A percentile compares a stretch with the other conserved stretches of the same genome.
These are phyloP conservation scores for Entrophospora sp. DNA, from an alignment of 192 early-diverging fungal genomes.

Conservation along the genomic window DNA sequence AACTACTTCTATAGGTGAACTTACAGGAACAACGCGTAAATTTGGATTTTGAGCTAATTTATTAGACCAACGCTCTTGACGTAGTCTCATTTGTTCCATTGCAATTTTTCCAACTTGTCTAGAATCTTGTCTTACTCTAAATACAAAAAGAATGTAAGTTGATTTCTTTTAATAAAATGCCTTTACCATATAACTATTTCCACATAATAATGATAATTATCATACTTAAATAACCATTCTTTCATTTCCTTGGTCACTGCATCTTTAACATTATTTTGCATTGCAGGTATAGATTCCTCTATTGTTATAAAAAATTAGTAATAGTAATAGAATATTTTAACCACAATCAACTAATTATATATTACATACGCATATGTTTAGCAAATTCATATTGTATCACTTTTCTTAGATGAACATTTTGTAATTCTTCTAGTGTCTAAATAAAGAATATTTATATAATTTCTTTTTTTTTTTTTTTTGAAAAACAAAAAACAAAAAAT, in stretches of 20 bases:
- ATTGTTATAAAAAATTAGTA: neutral
- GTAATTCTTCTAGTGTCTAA: slow-evolving; percentile 78
- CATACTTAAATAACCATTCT: slow-evolving; percentile 82
- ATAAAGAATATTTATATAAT: no score
- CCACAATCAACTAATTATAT: neutral
- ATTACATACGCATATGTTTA: slow-evolving; percentile 59
- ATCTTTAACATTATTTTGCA: slow-evolving; percentile 79
- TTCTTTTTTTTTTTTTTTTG: no score
- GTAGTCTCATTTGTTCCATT: slow-evolving; percentile 64
- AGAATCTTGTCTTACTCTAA: slow-evolving; percentile 75
- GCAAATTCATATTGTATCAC: slow-evolving; percentile 79
- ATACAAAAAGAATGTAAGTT: neutral
- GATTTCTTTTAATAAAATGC: neutral
- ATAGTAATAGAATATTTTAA: neutral
- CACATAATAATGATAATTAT: neutral
- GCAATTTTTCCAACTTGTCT: slow-evolving; percentile 75
- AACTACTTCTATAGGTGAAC: slow-evolving; percentile 71
- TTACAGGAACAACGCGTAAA: slow-evolving; percentile 49
- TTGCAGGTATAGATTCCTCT: slow-evolving; percentile 83
- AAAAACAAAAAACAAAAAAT: no score
- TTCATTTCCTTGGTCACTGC: slow-evolving; percentile 81
- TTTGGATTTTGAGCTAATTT: slow-evolving; percentile 34
- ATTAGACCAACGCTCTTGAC: slow-evolving; percentile 53
- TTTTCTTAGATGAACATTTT: slow-evolving; percentile 62
- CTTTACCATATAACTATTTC: neutral